Evolutionary conservation across 73 alveolate genomes (phyloP).

Genomic region (Durusdinium trenchii): DNA sequence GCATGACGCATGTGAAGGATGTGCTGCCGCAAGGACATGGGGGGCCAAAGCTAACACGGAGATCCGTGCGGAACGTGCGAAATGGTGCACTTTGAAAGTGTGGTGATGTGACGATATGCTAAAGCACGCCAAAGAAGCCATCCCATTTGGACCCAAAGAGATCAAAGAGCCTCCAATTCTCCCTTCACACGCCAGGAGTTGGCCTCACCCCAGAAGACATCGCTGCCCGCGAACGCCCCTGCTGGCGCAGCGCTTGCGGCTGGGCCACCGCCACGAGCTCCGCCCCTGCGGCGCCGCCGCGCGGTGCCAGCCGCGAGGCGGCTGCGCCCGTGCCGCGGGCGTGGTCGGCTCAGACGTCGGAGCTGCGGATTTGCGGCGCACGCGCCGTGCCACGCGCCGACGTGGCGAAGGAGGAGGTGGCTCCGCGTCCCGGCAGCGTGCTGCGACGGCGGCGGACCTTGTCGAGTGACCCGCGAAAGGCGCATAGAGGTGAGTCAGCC

Average conservation of each 20-base stretch:
- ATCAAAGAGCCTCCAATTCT: no score
- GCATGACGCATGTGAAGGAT: conserved; percentile 21
- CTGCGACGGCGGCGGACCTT: conserved; percentile 20
- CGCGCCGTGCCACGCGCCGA: conserved; percentile 8
- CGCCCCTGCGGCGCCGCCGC: not conserved
- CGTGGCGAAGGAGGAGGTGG: not conserved
- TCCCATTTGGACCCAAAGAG: no score
- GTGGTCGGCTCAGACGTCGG: not conserved
- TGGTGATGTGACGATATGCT: no score
- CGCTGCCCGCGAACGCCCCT: conserved; percentile 66
- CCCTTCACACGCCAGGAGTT: no score
- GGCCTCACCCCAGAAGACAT: conserved; percentile 43
- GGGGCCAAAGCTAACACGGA: no score
- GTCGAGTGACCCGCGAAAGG: conserved; percentile 36
- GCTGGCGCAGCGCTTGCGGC: conserved; percentile 56
- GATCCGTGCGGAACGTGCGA: no score
- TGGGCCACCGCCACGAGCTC: not conserved
- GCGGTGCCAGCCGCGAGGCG: not conserved
- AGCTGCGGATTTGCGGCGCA: conserved; percentile 16
- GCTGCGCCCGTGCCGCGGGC: not conserved
- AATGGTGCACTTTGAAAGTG: no score
- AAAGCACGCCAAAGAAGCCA: no score
- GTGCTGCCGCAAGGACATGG: conserved; percentile 49
- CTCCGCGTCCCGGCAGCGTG: not conserved
- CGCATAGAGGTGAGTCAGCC: conserved; percentile 22